phyloP scores from a whole-genome alignment of 1,139 yeast genomes.

The Yamadazyma dushanensis region DNA sequence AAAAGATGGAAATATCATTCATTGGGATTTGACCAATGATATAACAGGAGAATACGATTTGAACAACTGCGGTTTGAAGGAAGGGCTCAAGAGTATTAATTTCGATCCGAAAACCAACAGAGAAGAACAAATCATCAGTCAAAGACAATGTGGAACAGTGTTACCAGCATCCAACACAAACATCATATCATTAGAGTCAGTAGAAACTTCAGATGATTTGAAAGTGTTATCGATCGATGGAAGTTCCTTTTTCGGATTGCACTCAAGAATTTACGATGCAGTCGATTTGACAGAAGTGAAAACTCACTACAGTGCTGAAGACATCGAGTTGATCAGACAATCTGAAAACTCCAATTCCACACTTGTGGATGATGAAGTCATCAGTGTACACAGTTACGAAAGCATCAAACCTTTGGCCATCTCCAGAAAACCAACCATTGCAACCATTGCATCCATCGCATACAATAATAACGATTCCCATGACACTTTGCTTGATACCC shows the following conservation, averaged over 20 bases:
- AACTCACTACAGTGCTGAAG: constrained; percentile 34
- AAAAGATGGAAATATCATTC: constrained; percentile 68
- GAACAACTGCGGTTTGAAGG: constrained; percentile 44
- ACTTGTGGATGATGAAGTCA: constrained; percentile 22
- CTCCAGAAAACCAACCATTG: constrained; percentile 19
- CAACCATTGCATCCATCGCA: constrained; percentile 3
- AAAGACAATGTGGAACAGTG: constrained; percentile 61
- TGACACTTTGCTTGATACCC: constrained; percentile 19
- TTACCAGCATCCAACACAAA: constrained; percentile 58
- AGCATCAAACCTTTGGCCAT: constrained; percentile 26
- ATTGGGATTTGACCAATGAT: constrained; percentile 61
- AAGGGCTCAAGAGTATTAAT: constrained; percentile 45
- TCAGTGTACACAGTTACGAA: constrained; percentile 11
- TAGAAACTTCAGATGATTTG: constrained; percentile 30
- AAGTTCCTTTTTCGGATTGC: constrained; percentile 55
- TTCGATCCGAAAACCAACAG: constrained; percentile 34
- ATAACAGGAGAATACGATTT: constrained; percentile 21
- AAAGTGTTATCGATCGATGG: constrained; percentile 55
- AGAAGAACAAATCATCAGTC: constrained; percentile 31
- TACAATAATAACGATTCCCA: constrained; percentile 16
- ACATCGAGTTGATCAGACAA: constrained; percentile 25
- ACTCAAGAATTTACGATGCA: constrained; percentile 42
- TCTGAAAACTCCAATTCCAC: constrained; percentile 26
- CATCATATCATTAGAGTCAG: constrained; percentile 43
- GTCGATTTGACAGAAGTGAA: constrained; percentile 23